phyloP scores from a whole-genome alignment of 768 basidiomycete genomes.

The Cyclocybe aegerita region DNA sequence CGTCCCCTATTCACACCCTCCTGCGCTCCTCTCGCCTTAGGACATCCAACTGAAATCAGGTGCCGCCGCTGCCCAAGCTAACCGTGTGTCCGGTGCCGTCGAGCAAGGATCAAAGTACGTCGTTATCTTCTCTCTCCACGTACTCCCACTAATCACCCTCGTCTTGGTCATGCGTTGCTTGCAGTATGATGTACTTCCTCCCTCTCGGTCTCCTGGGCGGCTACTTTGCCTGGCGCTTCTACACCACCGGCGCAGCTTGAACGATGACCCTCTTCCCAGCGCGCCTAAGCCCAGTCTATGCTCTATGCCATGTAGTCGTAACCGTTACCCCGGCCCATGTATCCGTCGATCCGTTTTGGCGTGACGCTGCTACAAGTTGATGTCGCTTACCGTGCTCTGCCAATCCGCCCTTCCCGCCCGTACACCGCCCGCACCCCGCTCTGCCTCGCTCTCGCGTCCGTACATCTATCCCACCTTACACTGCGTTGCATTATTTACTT shows the following conservation, averaged over 20 bases:
- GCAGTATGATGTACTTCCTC: constrained; percentile 79
- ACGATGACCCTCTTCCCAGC: constrained; percentile 1
- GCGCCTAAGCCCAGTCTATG: constrained; percentile 1
- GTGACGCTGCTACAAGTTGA: too few relatives aligned
- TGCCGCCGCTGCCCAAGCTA: constrained; percentile 44
- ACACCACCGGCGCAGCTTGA: constrained; percentile 50
- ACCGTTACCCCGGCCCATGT: constrained; percentile 7
- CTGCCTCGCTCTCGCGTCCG: constrained; percentile 8
- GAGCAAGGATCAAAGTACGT: constrained; percentile 71
- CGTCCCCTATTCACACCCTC: constrained; percentile 1
- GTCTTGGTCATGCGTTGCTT: neutral
- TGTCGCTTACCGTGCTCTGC: too few relatives aligned
- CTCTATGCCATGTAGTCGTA: neutral
- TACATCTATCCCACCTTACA: neutral
- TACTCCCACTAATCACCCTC: constrained; percentile 11
- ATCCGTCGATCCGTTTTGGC: neutral
- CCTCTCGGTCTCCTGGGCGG: constrained; percentile 78
- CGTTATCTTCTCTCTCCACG: constrained; percentile 2
- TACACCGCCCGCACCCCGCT: constrained; percentile 3
- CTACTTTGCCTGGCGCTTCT: constrained; percentile 88
- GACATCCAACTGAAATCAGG: constrained; percentile 52
- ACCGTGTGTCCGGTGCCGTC: constrained; percentile 49
- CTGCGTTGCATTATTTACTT: constrained; percentile 13
- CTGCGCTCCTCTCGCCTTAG: constrained; percentile 28
- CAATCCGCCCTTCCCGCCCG: neutral